Evolutionary conservation across 306 rosid genomes (phyloP).

Genomic region (Trifolium dubium): DNA sequence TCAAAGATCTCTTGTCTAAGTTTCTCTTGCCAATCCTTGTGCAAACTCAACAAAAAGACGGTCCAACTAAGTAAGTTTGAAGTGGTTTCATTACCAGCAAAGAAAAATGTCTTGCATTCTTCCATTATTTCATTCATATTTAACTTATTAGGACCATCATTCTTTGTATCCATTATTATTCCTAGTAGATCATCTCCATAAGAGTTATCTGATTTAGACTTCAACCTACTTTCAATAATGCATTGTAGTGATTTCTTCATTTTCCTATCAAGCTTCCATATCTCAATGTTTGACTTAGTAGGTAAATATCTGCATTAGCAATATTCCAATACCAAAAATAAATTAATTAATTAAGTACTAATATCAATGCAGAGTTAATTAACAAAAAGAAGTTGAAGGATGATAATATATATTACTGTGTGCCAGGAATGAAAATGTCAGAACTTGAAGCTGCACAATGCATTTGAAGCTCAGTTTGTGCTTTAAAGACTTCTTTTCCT

Average conservation of each 20-base stretch:
- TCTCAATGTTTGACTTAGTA: slow-evolving; percentile 35
- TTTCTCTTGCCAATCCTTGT: slow-evolving; percentile 46
- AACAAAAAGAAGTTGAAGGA: too few species aligned
- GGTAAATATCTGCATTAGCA: slow-evolving; percentile 43
- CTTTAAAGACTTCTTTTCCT: slow-evolving; percentile 38
- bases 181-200: slow-evolving; percentile 46
- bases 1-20: slow-evolving; percentile 43
- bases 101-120: slow-evolving; percentile 48
- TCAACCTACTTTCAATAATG: slow-evolving; percentile 44
- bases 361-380: not conserved
- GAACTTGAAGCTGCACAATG: not conserved
- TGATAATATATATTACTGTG: slow-evolving; percentile 36
- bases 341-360: not conserved
- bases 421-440: slow-evolving; percentile 44
- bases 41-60: slow-evolving; percentile 35
- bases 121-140: slow-evolving; percentile 40
- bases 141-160: slow-evolving; percentile 22
- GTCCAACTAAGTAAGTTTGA: slow-evolving; percentile 45
- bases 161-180: slow-evolving; percentile 35
- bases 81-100: slow-evolving; percentile 50
- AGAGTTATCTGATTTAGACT: slow-evolving; percentile 2
- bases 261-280: slow-evolving; percentile 47
- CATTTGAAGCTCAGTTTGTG: slow-evolving; percentile 35
- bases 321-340: not conserved
- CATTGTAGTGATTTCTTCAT: slow-evolving; percentile 24